Evolutionary conservation across 495 filamentous ascomycete genomes (phyloP).

Genomic region (Trichoderma orchidacearum): DNA sequence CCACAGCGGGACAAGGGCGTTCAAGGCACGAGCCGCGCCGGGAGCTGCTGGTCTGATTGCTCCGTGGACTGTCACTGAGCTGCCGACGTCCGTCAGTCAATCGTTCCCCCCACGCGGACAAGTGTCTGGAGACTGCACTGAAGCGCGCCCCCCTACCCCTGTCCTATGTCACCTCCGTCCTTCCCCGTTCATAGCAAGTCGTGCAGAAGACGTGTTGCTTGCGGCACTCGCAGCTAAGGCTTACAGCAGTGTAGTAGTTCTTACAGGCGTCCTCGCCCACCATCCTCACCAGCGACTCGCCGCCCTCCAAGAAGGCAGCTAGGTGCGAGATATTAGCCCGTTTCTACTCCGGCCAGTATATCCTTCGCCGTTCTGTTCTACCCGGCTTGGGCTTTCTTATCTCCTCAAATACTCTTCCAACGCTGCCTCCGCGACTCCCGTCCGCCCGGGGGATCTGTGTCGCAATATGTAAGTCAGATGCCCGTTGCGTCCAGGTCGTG

Average conservation of each 20-base stretch:
- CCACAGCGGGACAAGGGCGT: neutral
- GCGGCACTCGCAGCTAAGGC: neutral
- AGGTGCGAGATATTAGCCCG: neutral
- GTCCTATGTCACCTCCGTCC: neutral
- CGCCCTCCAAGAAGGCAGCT: neutral
- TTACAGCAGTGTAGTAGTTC: neutral
- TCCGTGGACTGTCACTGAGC: neutral
- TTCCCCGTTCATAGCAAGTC: neutral
- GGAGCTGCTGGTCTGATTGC: neutral
- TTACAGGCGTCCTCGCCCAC: neutral
- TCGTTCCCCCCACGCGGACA: constrained; percentile 1
- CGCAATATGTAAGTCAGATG: constrained; percentile 18
- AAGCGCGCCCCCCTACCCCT: neutral
- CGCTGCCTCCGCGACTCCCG: neutral
- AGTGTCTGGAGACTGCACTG: neutral
- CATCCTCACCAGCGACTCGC: neutral
- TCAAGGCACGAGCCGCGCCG: neutral
- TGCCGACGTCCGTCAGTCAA: neutral
- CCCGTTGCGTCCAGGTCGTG: neutral
- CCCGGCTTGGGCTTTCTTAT: neutral
- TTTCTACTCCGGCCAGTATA: neutral
- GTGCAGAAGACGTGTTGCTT: neutral
- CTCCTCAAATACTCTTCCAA: neutral
- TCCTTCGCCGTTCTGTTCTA: neutral
- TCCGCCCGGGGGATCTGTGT: constrained; percentile 6